Evolutionary conservation across 1,284 basidiomycete genomes (phyloP), one percentile per base, ranked within the genome.

Genomic region (Termitomyces sp.): DNA sequence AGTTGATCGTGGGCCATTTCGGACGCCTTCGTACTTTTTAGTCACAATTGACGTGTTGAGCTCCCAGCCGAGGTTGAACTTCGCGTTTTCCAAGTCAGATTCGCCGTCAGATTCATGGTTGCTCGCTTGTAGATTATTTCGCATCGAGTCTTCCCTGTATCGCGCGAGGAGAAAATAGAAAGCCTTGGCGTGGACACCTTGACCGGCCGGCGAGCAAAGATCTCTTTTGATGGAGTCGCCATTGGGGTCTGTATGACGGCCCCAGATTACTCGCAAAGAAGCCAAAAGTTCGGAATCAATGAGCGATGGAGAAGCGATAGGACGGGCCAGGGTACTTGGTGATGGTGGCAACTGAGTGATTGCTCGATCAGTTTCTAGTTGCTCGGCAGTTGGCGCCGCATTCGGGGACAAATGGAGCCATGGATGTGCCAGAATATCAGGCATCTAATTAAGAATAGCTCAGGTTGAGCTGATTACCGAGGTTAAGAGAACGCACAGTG

Each of bases 201-300:
- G 70, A 16, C 81, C 82, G 30, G 75, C 73, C 11, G 82, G 79
- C 33, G 82, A 79, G 57, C 87, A 78, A 2, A 90, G 72, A 60
- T 90, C 87, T 28, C 72, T 65, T 51, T 74, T 78, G 63, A 90
- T 85, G n/a, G 64, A 70, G 14, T 81, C 74, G 19, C 75, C 74
- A 26, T 77, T 70, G 1, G 67, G 39, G 55, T 78, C 76, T 16
- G 80, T 76, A 50, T 88, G 80, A 33, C 84, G 83, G 9, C 84
- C 87, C 88, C 91, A 94, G 64, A 96, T 86, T 45, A 96, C 88
- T 62, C 87, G 87, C 41, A 99, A 76, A 63, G 93, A 97, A 50
- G 82, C 80, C 56, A 98, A 79, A 49, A 97, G 83, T 57, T 97
- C 95, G 9, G 78, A 75, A 64, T 98, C 93, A 54, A 98, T 88